Conservation (phyloP, 768 basidiomycete species). For the Mycena alexandri region DNA sequence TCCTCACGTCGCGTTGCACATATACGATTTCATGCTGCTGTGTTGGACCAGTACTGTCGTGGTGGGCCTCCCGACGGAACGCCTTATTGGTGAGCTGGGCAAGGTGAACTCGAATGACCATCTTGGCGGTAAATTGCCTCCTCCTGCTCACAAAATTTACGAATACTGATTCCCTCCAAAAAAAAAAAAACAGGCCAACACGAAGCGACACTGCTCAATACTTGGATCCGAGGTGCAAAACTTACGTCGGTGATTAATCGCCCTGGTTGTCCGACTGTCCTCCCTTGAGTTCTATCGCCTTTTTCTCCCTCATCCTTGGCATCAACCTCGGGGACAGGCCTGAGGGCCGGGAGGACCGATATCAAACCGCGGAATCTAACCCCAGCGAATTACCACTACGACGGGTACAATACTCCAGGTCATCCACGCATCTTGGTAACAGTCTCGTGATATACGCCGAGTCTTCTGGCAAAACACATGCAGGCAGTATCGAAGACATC, state of each 20-base stretch:
- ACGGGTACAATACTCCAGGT: slow-evolving; percentile 17
- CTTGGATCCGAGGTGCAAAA: slow-evolving; percentile 27
- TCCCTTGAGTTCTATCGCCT: slow-evolving; percentile 26
- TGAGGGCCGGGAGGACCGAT: background rate
- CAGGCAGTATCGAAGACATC: too few relatives aligned
- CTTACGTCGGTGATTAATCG: slow-evolving; percentile 35
- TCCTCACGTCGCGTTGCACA: slow-evolving; percentile 19
- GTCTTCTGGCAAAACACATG: background rate
- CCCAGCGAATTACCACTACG: slow-evolving; percentile 11
- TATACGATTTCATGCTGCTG: too few relatives aligned
- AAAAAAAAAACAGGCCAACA: slow-evolving; percentile 30
- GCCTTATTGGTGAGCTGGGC: slow-evolving; percentile 52
- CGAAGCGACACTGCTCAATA: slow-evolving; percentile 25
- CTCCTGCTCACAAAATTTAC: background rate
- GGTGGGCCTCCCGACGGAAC: slow-evolving; percentile 58
- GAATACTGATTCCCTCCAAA: background rate
- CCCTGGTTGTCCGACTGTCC: slow-evolving; percentile 33
- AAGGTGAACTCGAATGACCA: slow-evolving; percentile 48
- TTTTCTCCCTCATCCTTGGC: slow-evolving; percentile 28
- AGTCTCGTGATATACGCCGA: slow-evolving; percentile 21
- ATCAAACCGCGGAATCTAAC: background rate
- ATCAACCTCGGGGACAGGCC: slow-evolving; percentile 14
- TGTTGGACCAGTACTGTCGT: slow-evolving; percentile 50
- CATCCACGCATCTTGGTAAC: slow-evolving; percentile 24
- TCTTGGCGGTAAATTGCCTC: slow-evolving; percentile 39